These are phyloP conservation scores for Sphaerulina musiva DNA, from an alignment of 2,329 filamentous ascomycete species.

Conservation along the genomic window DNA sequence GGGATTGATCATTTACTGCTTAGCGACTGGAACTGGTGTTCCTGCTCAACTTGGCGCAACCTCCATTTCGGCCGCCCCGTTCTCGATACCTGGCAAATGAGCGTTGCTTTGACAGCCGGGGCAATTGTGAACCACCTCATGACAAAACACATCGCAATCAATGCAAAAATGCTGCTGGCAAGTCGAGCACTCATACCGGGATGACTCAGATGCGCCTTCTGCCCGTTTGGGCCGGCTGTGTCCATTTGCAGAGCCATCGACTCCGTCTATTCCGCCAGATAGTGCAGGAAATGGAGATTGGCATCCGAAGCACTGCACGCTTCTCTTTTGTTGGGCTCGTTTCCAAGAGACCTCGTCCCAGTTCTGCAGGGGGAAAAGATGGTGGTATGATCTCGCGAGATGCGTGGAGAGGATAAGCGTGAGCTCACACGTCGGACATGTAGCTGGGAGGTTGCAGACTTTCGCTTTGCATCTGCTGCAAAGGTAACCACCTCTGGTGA, in stretches of 20 bases:
- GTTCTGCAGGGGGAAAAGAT: slow-evolving; percentile 81
- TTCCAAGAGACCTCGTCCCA: slow-evolving; percentile 88
- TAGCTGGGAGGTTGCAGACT: slow-evolving; percentile 82
- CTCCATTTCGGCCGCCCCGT: slow-evolving; percentile 2
- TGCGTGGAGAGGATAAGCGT: slow-evolving; percentile 93
- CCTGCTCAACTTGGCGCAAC: neutral
- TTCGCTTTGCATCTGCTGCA: slow-evolving; percentile 85
- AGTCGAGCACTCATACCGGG: slow-evolving; percentile 80
- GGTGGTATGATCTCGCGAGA: slow-evolving; percentile 85
- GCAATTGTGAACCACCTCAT: slow-evolving; percentile 93
- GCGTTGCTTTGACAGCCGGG: slow-evolving; percentile 65
- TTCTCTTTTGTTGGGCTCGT: slow-evolving; percentile 49
- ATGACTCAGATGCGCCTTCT: slow-evolving; percentile 67
- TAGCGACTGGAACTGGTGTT: no score
- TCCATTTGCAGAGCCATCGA: slow-evolving; percentile 19
- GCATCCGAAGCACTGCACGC: slow-evolving; percentile 68
- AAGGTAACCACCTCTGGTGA: slow-evolving; percentile 76
- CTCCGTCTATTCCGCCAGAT: slow-evolving; percentile 26
- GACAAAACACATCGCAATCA: slow-evolving; percentile 92
- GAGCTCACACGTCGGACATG: slow-evolving; percentile 84
- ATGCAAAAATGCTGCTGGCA: slow-evolving; percentile 93
- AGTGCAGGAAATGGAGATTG: slow-evolving; percentile 60
- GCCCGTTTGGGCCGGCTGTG: slow-evolving; percentile 21
- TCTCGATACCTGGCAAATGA: slow-evolving; percentile 26
- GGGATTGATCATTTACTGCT: no score